phyloP scores from a whole-genome alignment of 306 rosid genomes.

The Quercus mongolica region DNA sequence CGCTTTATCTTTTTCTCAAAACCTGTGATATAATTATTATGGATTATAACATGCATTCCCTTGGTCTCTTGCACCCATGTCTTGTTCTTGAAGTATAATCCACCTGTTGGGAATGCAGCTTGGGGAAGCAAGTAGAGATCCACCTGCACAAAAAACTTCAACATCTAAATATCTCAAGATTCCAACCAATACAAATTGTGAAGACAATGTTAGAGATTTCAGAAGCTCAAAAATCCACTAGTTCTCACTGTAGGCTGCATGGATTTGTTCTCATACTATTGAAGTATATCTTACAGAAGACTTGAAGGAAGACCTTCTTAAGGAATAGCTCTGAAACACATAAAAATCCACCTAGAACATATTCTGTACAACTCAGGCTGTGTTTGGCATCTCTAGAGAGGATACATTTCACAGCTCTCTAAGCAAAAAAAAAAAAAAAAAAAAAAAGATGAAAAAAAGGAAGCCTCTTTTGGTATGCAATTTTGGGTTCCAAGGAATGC shows the following conservation, averaged over 20 bases:
- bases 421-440: too few species aligned
- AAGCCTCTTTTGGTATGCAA: too few species aligned
- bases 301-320: constrained; percentile 3
- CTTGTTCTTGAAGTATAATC: constrained; percentile 89
- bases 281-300: constrained; percentile 1
- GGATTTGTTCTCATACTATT: not conserved
- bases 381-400: too few species aligned
- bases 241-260: not conserved
- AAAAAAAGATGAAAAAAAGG: too few species aligned
- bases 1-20: constrained; percentile 95
- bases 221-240: not conserved
- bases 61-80: constrained; percentile 88
- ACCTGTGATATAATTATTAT: constrained; percentile 84
- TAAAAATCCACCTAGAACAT: not conserved
- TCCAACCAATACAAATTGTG: not conserved
- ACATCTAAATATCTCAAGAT: not conserved
- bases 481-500: too few species aligned
- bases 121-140: constrained; percentile 89
- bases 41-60: constrained; percentile 89
- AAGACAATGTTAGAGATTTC: not conserved
- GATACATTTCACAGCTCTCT: too few species aligned
- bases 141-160: constrained; percentile 47
- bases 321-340: not conserved
- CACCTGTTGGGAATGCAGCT: constrained; percentile 90
- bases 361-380: not conserved